Conservation (phyloP, 192 early-diverging fungal species). For the Coemansia sp. region DNA sequence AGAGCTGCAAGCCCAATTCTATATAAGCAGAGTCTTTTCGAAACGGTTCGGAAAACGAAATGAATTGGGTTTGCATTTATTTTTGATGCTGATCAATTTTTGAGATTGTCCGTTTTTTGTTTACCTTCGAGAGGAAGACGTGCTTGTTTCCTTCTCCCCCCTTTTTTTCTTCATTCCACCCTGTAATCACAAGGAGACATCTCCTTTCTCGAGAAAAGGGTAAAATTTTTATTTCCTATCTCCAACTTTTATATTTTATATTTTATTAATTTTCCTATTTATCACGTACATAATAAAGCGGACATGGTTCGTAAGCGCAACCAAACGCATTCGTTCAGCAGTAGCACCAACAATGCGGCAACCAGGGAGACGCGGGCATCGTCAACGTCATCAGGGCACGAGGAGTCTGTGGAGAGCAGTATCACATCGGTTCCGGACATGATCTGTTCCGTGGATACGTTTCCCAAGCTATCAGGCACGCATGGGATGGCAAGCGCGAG, state of each 20-base stretch:
- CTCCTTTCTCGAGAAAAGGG: too few relatives aligned
- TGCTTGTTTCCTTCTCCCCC: background rate
- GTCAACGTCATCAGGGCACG: constrained; percentile 2
- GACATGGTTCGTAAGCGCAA: constrained; percentile 12
- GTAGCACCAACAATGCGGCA: constrained; percentile 24
- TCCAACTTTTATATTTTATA: too few relatives aligned
- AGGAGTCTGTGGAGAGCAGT: background rate
- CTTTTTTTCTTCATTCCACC: background rate
- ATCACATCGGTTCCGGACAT: constrained; percentile 27
- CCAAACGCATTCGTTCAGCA: constrained; percentile 28
- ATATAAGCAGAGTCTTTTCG: too few relatives aligned
- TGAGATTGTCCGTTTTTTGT: too few relatives aligned
- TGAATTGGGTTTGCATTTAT: too few relatives aligned
- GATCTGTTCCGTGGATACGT: constrained; percentile 41
- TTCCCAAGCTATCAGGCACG: constrained; percentile 18
- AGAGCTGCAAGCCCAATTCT: too few relatives aligned
- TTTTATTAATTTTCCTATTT: constrained; percentile 3
- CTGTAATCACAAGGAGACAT: background rate
- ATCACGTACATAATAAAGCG: background rate
- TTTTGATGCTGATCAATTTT: background rate
- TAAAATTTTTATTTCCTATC: too few relatives aligned
- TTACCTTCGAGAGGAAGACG: background rate
- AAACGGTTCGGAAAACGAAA: too few relatives aligned
- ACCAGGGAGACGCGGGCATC: constrained; percentile 1
- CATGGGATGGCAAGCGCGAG: background rate